A percentile compares a stretch with the other conserved stretches of the same genome.
Evolutionary conservation across 805 yeast genomes (phyloP).

Genomic region (Saccharomyces paradoxus): DNA sequence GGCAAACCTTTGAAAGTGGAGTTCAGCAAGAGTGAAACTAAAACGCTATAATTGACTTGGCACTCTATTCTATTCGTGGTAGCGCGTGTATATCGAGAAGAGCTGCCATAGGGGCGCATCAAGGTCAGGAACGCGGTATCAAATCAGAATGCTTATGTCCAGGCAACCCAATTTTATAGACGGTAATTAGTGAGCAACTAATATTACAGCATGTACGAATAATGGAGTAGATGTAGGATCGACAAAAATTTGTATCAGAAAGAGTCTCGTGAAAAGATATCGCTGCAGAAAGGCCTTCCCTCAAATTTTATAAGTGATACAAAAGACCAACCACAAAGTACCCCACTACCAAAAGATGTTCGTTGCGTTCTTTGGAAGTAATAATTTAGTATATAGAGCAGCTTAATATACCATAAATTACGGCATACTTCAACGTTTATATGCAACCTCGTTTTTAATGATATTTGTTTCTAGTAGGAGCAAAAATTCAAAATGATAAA

Average conservation of each 20-base stretch:
- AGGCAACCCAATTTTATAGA: too few species aligned
- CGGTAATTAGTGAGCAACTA: too few species aligned
- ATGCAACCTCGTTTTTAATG: not conserved
- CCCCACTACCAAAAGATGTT: not conserved
- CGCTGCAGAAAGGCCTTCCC: not conserved
- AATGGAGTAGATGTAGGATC: not conserved
- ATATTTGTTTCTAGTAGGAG: not conserved
- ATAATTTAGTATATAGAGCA: not conserved
- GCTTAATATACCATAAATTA: not conserved
- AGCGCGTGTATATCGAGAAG: not conserved
- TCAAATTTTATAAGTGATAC: not conserved
- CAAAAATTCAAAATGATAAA: not conserved
- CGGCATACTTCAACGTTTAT: not conserved
- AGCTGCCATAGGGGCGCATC: not conserved
- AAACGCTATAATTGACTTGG: constrained; percentile 1
- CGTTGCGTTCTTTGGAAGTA: not conserved
- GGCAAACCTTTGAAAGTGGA: constrained; percentile 43
- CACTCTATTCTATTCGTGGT: not conserved
- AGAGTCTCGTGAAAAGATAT: not conserved
- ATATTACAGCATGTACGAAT: too few species aligned
- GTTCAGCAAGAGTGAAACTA: constrained; percentile 31
- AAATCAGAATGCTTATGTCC: too few species aligned
- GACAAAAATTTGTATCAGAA: not conserved
- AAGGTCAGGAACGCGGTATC: not conserved
- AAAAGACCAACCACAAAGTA: not conserved